Percentiles rank a stretch among this genome's conserved stretches.
Conservation (phyloP, 345 rosid species). For the Camelina sativa region DNA sequence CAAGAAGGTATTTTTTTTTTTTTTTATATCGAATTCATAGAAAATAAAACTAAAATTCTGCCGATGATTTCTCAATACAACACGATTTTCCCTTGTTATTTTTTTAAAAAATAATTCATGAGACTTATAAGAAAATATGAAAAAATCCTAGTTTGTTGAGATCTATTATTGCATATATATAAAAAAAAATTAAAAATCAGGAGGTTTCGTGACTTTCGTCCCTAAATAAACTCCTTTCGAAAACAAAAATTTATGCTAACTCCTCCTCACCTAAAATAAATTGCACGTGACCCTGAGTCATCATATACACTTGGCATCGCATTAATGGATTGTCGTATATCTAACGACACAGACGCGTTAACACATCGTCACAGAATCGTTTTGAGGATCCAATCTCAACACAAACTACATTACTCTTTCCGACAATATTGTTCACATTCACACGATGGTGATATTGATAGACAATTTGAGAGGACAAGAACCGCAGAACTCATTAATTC, state of each 20-base stretch:
- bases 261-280: conserved; percentile 28
- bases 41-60: not conserved
- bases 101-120: not conserved
- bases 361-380: conserved; percentile 25
- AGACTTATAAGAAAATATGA: not conserved
- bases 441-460: conserved; percentile 35
- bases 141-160: conserved; percentile 27
- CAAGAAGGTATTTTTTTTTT: too few species aligned
- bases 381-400: conserved; percentile 10
- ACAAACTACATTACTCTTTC: not conserved
- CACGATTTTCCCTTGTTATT: not conserved
- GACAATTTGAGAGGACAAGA: conserved; percentile 35
- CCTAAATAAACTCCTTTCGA: not conserved
- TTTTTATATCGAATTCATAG: not conserved
- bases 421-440: conserved; percentile 44
- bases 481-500: conserved; percentile 34
- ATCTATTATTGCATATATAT: not conserved
- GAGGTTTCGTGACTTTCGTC: conserved; percentile 34
- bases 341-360: conserved; percentile 39
- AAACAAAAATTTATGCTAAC: conserved; percentile 10
- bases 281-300: conserved; percentile 35
- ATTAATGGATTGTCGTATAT: conserved; percentile 41
- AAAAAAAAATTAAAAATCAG: not conserved
- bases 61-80: too few species aligned
- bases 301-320: conserved; percentile 26